Conservation (phyloP, 352 stramenopile genomes). For the Pythium insidiosum region DNA sequence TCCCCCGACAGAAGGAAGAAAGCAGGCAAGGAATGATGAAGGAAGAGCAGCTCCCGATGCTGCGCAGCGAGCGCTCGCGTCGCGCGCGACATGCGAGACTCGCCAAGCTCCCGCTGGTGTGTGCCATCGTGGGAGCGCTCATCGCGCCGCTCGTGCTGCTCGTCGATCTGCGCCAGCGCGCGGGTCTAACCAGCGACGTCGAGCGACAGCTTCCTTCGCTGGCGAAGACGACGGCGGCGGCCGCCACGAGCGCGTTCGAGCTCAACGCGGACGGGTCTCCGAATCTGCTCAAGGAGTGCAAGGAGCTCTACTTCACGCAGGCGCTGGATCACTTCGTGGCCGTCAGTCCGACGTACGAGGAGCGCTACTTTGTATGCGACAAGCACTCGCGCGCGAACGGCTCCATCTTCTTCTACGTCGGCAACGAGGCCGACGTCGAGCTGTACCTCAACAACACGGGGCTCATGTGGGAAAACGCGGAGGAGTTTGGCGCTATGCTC, state of each 20-base stretch:
- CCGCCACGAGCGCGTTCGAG: conserved; percentile 13
- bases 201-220: neutral
- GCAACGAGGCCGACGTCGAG: conserved; percentile 93
- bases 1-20: neutral
- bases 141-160: conserved; percentile 24
- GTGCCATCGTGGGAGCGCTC: conserved; percentile 20
- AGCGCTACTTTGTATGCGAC: conserved; percentile 89
- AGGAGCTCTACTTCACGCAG: conserved; percentile 70
- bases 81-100: conserved; percentile 5
- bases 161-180: conserved; percentile 16
- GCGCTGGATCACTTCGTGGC: conserved; percentile 70
- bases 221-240: neutral
- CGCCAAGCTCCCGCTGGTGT: conserved; percentile 25
- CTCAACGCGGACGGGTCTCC: conserved; percentile 29
- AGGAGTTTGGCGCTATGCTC: conserved; percentile 85
- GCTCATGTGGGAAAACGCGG: conserved; percentile 95
- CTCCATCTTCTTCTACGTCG: conserved; percentile 91
- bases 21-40: too few relatives aligned
- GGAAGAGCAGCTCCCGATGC: conserved; percentile 22
- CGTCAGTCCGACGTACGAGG: conserved; percentile 50
- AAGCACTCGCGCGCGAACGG: conserved; percentile 50
- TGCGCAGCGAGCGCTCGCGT: conserved; percentile 5
- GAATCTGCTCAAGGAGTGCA: conserved; percentile 47
- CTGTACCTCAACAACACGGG: conserved; percentile 95
- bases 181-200: neutral